A percentile compares a stretch with the other conserved stretches of the same genome.
These are phyloP conservation scores for Stylonectria norvegica DNA, from an alignment of 2,329 filamentous ascomycete species.

Conservation along the genomic window DNA sequence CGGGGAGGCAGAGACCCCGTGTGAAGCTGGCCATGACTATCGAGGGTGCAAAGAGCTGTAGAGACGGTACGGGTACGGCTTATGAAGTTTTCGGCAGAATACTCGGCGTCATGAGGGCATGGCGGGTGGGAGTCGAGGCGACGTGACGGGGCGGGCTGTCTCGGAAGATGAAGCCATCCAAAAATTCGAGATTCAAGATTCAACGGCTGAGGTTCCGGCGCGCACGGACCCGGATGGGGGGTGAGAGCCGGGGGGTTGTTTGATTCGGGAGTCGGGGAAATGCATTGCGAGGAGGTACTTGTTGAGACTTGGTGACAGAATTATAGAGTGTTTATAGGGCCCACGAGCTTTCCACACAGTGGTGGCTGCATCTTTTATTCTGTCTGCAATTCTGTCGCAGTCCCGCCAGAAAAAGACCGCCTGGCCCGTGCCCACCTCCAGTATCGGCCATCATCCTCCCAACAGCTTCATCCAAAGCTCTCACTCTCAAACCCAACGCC, in stretches of 20 bases:
- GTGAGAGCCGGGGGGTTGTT: neutral
- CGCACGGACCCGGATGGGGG: slow-evolving; percentile 13
- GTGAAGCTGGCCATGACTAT: slow-evolving; percentile 31
- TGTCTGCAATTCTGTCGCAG: slow-evolving; percentile 6
- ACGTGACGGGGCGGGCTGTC: slow-evolving; percentile 4
- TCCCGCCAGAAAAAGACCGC: slow-evolving; percentile 31
- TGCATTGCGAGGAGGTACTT: slow-evolving; percentile 13
- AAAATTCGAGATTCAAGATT: slow-evolving; percentile 16
- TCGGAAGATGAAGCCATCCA: slow-evolving; percentile 22
- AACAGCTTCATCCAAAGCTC: slow-evolving; percentile 32
- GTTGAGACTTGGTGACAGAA: neutral
- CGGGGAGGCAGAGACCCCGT: slow-evolving; percentile 29
- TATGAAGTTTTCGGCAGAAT: slow-evolving; percentile 9
- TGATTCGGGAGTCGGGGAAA: slow-evolving; percentile 18
- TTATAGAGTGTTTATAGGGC: no score
- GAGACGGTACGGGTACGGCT: slow-evolving; percentile 1
- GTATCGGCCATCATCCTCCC: slow-evolving; percentile 30
- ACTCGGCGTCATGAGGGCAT: neutral
- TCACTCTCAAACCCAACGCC: slow-evolving; percentile 11
- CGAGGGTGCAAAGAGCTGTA: neutral
- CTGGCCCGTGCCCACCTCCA: slow-evolving; percentile 26
- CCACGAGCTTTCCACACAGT: no score
- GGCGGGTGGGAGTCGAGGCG: neutral
- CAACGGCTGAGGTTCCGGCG: slow-evolving; percentile 3
- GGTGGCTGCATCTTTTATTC: slow-evolving; percentile 6